Evolutionary conservation across 75 land plant genomes (phyloP).

Genomic region (Ceratopteris richardii): DNA sequence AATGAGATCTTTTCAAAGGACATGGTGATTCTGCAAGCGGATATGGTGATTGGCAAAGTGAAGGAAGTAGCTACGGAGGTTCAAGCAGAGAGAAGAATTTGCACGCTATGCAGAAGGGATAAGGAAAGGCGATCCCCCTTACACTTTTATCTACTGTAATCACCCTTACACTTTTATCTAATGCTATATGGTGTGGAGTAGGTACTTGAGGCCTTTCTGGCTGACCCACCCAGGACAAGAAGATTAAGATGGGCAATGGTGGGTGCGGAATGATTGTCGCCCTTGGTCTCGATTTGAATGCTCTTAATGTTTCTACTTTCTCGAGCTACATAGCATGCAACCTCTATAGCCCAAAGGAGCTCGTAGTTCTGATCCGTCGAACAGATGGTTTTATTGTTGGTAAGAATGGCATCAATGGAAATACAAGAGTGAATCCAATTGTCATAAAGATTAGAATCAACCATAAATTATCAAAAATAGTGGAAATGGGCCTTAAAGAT

Average conservation of each 20-base stretch:
- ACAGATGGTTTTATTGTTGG: slow-evolving; percentile 2
- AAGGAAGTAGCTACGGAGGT: neutral
- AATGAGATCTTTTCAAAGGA: no score
- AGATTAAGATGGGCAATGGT: slow-evolving; percentile 8
- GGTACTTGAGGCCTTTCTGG: slow-evolving; percentile 11
- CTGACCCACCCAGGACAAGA: slow-evolving; percentile 6
- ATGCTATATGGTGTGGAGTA: neutral
- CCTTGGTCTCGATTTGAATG: slow-evolving; percentile 9
- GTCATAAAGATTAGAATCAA: no score
- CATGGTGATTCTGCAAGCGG: slow-evolving; percentile 1
- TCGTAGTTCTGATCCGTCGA: slow-evolving; percentile 9
- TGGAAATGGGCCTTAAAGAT: no score
- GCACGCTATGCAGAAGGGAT: slow-evolving; percentile 8
- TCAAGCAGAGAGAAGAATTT: neutral
- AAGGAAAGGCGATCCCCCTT: neutral
- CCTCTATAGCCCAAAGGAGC: slow-evolving; percentile 2
- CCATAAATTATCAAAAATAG: no score
- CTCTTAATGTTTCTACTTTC: neutral
- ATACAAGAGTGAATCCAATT: no score
- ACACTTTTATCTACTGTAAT: slow-evolving; percentile 13
- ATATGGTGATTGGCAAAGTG: neutral
- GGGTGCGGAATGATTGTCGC: slow-evolving; percentile 13
- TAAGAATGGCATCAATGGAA: slow-evolving; percentile 9
- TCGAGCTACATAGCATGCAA: slow-evolving; percentile 12
- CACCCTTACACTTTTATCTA: slow-evolving; percentile 5